Percentiles rank a stretch among this genome's conserved stretches.
Evolutionary conservation across 139 green algal genomes (phyloP).

Genomic region (Micractinium sp.): DNA sequence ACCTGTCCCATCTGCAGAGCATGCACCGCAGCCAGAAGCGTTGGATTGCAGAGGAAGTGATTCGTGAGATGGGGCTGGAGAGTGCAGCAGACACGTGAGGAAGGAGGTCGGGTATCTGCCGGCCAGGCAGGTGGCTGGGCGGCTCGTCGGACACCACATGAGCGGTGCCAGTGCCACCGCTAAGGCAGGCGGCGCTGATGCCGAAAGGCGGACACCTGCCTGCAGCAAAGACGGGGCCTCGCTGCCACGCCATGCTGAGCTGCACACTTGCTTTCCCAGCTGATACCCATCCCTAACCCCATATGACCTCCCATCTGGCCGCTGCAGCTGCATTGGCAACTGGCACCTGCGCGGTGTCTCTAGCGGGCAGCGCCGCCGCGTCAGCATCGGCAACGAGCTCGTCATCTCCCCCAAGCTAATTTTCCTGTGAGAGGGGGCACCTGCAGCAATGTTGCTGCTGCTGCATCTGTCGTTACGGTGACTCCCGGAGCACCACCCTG

Average conservation of each 20-base stretch:
- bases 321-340: slow-evolving; percentile 9
- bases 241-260: background rate
- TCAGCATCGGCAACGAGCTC: slow-evolving; percentile 81
- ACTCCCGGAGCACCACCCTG: too few relatives aligned
- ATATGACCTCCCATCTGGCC: too few relatives aligned
- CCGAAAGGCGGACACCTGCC: too few relatives aligned
- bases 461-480: background rate
- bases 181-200: too few relatives aligned
- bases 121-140: too few relatives aligned
- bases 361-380: slow-evolving; percentile 75
- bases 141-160: too few relatives aligned
- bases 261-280: too few relatives aligned
- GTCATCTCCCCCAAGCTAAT: slow-evolving; percentile 77
- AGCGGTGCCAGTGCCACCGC: too few relatives aligned
- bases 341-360: slow-evolving; percentile 54
- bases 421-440: slow-evolving; percentile 71
- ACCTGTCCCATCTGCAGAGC: background rate
- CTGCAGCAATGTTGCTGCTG: background rate
- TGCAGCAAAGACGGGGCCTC: too few relatives aligned
- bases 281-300: background rate
- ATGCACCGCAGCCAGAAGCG: slow-evolving; percentile 37
- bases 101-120: background rate
- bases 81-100: slow-evolving; percentile 50
- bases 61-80: slow-evolving; percentile 55
- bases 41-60: slow-evolving; percentile 38